These are phyloP conservation scores for Colletotrichum cuscutae DNA, from an alignment of 2,329 filamentous ascomycete genomes.

Conservation along the genomic window DNA sequence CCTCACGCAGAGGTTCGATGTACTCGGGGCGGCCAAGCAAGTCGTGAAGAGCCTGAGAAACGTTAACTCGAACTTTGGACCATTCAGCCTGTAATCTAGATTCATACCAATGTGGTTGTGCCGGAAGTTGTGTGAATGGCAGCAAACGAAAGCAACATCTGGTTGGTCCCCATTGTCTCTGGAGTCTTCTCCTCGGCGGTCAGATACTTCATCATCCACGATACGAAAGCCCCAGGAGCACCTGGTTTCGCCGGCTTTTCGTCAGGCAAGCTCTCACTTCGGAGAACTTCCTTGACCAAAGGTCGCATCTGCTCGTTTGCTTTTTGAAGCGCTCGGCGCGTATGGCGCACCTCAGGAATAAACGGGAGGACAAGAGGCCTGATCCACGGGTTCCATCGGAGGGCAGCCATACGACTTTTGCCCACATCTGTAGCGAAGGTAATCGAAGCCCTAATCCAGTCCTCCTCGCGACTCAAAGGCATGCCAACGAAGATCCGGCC, in stretches of 20 bases:
- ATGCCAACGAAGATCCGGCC: slow-evolving; percentile 44
- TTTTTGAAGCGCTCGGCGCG: slow-evolving; percentile 3
- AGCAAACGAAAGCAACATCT: slow-evolving; percentile 37
- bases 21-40: slow-evolving; percentile 51
- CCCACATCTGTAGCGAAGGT: slow-evolving; percentile 40
- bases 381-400: slow-evolving; percentile 14
- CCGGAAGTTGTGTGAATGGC: slow-evolving; percentile 55
- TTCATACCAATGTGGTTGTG: slow-evolving; percentile 39
- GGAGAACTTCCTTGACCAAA: slow-evolving; percentile 13
- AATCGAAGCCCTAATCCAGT: slow-evolving; percentile 41
- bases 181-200: background rate
- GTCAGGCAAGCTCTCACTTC: background rate
- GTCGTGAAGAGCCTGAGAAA: slow-evolving; percentile 48
- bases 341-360: slow-evolving; percentile 18
- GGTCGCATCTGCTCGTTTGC: slow-evolving; percentile 23
- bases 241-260: slow-evolving; percentile 44
- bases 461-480: slow-evolving; percentile 41
- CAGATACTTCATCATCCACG: slow-evolving; percentile 54
- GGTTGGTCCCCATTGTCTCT: slow-evolving; percentile 13
- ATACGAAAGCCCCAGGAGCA: slow-evolving; percentile 42
- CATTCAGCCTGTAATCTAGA: background rate
- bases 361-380: slow-evolving; percentile 14
- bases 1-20: slow-evolving; percentile 53
- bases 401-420: background rate
- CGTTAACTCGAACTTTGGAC: slow-evolving; percentile 8